A percentile compares a stretch with the other conserved stretches of the same genome.
Conservation (phyloP, 2,329 filamentous ascomycete species). For the Stagonosporopsis chrysanthemi region DNA sequence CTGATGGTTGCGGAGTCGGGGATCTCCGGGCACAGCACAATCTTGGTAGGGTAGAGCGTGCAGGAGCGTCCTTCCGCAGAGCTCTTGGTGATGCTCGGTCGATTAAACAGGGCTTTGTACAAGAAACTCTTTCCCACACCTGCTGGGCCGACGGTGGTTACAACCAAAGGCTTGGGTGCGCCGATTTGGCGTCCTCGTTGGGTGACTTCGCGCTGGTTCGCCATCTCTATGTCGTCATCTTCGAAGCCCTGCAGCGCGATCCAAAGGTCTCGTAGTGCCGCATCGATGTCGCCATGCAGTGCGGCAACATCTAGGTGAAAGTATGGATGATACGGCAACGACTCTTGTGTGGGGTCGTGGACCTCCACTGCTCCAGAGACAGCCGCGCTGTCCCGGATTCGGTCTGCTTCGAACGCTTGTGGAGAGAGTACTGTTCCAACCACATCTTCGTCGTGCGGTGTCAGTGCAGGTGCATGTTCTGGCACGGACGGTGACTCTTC, state of each 20-base stretch:
- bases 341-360: slow-evolving; percentile 3
- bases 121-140: slow-evolving; percentile 15
- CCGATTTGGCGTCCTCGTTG: slow-evolving; percentile 9
- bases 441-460: background rate
- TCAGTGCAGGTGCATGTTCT: background rate
- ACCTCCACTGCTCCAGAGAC: background rate
- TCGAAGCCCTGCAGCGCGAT: slow-evolving; percentile 8
- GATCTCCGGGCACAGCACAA: background rate
- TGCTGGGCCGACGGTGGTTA: slow-evolving; percentile 14
- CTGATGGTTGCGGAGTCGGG: background rate
- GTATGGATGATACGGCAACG: slow-evolving; percentile 5
- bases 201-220: slow-evolving; percentile 10
- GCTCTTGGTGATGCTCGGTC: slow-evolving; percentile 14
- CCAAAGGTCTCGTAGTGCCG: slow-evolving; percentile 6
- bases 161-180: slow-evolving; percentile 5
- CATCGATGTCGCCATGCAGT: slow-evolving; percentile 2
- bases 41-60: slow-evolving; percentile 16
- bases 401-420: background rate
- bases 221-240: slow-evolving; percentile 11
- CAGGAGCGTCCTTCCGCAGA: slow-evolving; percentile 16
- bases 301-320: slow-evolving; percentile 3
- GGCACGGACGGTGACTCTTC: background rate
- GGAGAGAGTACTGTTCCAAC: background rate
- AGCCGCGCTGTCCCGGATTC: background rate
- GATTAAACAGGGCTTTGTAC: slow-evolving; percentile 16